These are phyloP conservation scores for Petunia axillaris DNA, from an alignment of 257 asterid genomes.

Conservation along the genomic window DNA sequence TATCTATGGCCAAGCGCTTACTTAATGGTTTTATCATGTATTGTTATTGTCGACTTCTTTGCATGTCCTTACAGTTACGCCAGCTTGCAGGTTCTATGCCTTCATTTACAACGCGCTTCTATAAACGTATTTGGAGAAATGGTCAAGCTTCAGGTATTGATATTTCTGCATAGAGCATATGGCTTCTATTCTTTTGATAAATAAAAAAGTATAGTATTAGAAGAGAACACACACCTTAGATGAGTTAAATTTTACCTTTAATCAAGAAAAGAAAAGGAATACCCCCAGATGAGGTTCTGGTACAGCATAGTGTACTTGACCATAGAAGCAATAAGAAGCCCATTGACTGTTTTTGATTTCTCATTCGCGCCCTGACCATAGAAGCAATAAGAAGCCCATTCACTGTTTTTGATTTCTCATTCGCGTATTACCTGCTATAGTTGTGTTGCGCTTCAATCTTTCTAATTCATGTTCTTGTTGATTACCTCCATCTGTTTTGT, in stretches of 20 bases:
- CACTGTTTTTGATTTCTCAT: too few relatives aligned
- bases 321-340: constrained; percentile 1
- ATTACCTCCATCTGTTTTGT: background rate
- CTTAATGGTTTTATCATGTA: background rate
- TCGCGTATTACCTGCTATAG: background rate
- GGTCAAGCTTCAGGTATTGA: constrained; percentile 67
- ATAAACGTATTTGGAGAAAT: constrained; percentile 70
- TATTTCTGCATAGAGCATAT: background rate
- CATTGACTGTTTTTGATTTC: background rate
- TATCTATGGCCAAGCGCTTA: too few relatives aligned
- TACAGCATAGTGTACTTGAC: background rate
- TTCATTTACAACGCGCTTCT: constrained; percentile 93
- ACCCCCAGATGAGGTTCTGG: background rate
- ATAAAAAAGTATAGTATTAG: background rate
- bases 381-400: constrained; percentile 5
- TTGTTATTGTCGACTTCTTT: background rate
- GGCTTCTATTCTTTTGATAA: background rate
- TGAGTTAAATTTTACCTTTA: background rate
- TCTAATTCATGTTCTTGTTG: background rate
- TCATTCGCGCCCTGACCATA: too few relatives aligned
- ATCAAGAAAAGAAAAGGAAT: background rate
- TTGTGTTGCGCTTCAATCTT: background rate
- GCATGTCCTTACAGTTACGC: constrained; percentile 13
- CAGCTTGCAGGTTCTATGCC: constrained; percentile 73
- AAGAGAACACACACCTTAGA: background rate